Evolutionary conservation across 495 filamentous ascomycete genomes (phyloP), one percentile per base, ranked within the genome.

Genomic region (Amniculicola lignicola): DNA sequence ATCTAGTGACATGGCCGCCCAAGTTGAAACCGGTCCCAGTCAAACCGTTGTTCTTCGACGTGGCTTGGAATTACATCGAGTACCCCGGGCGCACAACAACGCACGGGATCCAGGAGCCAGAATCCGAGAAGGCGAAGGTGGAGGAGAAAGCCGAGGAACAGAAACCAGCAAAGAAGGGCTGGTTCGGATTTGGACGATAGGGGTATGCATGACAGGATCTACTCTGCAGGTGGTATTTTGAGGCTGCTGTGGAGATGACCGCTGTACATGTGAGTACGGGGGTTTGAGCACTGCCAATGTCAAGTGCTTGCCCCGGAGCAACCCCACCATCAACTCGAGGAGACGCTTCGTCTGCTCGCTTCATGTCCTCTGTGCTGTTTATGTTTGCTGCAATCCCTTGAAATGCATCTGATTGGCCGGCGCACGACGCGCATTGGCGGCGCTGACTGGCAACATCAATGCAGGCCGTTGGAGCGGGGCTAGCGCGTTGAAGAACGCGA

Each of bases 51-150:
- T 97, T 96, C 77, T 79, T 97, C 39, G 93, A 99, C 68, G 88
- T 95, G 11, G 93, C 93, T 14, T 97, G 89, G 87, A 99, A 97
- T 69, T 99, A 95, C 67, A 89, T 99, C 55, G 84, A 90, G 18
- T 99, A 99, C 69, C 91, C 93, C 1, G 87, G 86, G 2, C 77
- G 64, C 42, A 59, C 25, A 15, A 59, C 25, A 15, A 61, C 67
- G 35, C 54, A 25, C 12, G 37, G 10, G 6, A 46, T 11, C 4
- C 58, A 57, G 6, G 61, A 67, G 37, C 51, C 63, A 7, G 60
- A 39, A 24, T 18, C 43, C 15, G 45, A 53, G 31, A 54, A 28
- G 59, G 62, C 14, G 46, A 61, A 67, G 48, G 70, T 70, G 31
- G 64, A 74, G 14, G 65, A 51, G 38, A 60, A 16, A 37, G 57